phyloP scores from a whole-genome alignment of 2,329 filamentous ascomycete genomes.

The Microascus cirrosus region DNA sequence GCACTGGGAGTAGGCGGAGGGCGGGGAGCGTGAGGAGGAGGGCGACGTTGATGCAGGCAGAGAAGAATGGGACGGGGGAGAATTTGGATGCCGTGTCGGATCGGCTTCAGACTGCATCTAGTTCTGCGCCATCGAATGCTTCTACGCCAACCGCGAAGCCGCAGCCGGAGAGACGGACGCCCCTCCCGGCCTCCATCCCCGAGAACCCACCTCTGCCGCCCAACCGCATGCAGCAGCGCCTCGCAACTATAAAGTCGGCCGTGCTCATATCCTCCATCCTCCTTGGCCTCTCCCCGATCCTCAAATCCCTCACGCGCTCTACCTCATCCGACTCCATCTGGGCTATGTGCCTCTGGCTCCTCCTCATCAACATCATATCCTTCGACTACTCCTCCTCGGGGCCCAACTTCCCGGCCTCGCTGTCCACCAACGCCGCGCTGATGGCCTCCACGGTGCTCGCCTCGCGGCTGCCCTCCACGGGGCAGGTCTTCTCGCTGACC shows the following conservation, averaged over 20 bases:
- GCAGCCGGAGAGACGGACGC: constrained; percentile 1
- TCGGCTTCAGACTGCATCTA: constrained; percentile 4
- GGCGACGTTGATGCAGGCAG: constrained; percentile 5
- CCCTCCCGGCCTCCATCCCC: constrained; percentile 7
- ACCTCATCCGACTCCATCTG: constrained; percentile 93
- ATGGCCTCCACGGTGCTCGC: constrained; percentile 95
- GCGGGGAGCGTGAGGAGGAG: constrained; percentile 10
- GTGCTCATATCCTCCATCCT: constrained; percentile 87
- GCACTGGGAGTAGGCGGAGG: constrained; percentile 24
- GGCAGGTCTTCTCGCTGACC: constrained; percentile 88
- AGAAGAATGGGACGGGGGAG: constrained; percentile 3
- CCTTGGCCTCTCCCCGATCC: constrained; percentile 83
- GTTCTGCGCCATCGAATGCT: constrained; percentile 18
- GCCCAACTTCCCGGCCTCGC: constrained; percentile 55
- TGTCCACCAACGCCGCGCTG: constrained; percentile 90
- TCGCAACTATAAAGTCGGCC: constrained; percentile 84
- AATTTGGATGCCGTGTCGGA: constrained; percentile 2
- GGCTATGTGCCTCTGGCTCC: constrained; percentile 88
- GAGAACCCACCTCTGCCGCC: constrained; percentile 16
- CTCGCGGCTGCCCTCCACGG: constrained; percentile 77
- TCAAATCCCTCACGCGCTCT: constrained; percentile 90
- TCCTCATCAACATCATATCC: constrained; percentile 93
- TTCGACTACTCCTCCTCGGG: constrained; percentile 74
- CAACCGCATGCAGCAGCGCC: constrained; percentile 35
- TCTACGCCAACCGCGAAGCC: too few relatives aligned